Evolutionary conservation across 2,329 filamentous ascomycete species (phyloP).

Genomic region (Aspergillus brasiliensis): DNA sequence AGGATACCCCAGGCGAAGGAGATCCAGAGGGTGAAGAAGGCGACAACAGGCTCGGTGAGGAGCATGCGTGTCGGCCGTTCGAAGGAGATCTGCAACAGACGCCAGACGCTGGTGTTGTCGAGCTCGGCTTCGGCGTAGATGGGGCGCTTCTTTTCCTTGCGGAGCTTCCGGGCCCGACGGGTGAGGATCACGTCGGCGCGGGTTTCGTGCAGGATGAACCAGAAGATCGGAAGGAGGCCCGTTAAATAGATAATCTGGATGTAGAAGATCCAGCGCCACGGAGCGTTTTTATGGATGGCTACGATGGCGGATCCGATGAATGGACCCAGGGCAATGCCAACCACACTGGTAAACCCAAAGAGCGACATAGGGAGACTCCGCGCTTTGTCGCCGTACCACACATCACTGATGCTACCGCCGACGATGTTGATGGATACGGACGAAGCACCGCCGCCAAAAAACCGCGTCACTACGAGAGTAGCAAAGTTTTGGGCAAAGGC

Average conservation of each 20-base stretch:
- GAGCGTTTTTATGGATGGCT: slow-evolving; percentile 33
- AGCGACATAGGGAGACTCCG: slow-evolving; percentile 48
- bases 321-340: slow-evolving; percentile 49
- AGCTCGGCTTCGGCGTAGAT: slow-evolving; percentile 32
- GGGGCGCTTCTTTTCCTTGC: slow-evolving; percentile 36
- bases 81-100: slow-evolving; percentile 43
- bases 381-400: slow-evolving; percentile 40
- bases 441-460: slow-evolving; percentile 48
- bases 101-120: slow-evolving; percentile 23
- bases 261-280: slow-evolving; percentile 51
- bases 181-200: slow-evolving; percentile 46
- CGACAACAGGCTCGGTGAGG: slow-evolving; percentile 46
- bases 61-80: slow-evolving; percentile 44
- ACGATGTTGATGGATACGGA: slow-evolving; percentile 48
- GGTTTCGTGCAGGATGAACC: slow-evolving; percentile 45
- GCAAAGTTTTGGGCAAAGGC: slow-evolving; percentile 50
- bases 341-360: slow-evolving; percentile 47
- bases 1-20: slow-evolving; percentile 49
- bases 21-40: slow-evolving; percentile 49
- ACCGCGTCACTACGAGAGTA: slow-evolving; percentile 47
- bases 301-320: slow-evolving; percentile 47
- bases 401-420: slow-evolving; percentile 38
- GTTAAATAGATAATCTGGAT: slow-evolving; percentile 49
- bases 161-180: slow-evolving; percentile 42
- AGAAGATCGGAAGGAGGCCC: slow-evolving; percentile 44